Conservation (phyloP, 805 yeast species). For the Tetrapisispora taiwanensis region DNA sequence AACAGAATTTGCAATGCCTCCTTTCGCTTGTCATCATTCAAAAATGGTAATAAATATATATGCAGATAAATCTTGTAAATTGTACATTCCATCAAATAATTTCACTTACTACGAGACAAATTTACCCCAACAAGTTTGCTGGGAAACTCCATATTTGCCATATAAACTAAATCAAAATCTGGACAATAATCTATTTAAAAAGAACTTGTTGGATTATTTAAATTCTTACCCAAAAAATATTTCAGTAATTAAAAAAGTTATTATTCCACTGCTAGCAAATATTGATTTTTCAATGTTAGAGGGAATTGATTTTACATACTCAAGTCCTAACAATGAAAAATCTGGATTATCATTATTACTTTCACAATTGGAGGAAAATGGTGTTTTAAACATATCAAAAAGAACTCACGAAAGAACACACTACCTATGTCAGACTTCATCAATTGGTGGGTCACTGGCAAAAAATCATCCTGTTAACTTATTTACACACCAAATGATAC, state of each 20-base stretch:
- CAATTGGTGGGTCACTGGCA: slow-evolving; percentile 19
- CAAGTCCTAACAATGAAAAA: slow-evolving; percentile 39
- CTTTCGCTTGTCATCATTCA: slow-evolving; percentile 49
- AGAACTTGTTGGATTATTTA: slow-evolving; percentile 37
- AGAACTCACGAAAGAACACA: slow-evolving; percentile 8
- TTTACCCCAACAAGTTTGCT: slow-evolving; percentile 54
- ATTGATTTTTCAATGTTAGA: slow-evolving; percentile 30
- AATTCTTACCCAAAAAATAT: slow-evolving; percentile 30
- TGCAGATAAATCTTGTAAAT: slow-evolving; percentile 35
- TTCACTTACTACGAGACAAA: slow-evolving; percentile 44
- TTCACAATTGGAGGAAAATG: not conserved
- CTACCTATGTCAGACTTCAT: slow-evolving; percentile 29
- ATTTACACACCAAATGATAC: slow-evolving; percentile 21
- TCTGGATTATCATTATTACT: slow-evolving; percentile 23
- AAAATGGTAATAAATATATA: slow-evolving; percentile 55
- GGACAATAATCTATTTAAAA: slow-evolving; percentile 31
- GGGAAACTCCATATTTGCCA: slow-evolving; percentile 45
- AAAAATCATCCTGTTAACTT: slow-evolving; percentile 11
- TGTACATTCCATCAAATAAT: slow-evolving; percentile 53
- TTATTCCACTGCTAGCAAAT: slow-evolving; percentile 18
- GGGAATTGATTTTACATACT: slow-evolving; percentile 40
- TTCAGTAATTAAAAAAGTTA: slow-evolving; percentile 20
- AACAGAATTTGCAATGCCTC: slow-evolving; percentile 30
- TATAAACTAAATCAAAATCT: slow-evolving; percentile 1
- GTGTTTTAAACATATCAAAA: not conserved